Evolutionary conservation across 2,329 filamentous ascomycete genomes (phyloP).

Genomic region (Xylaria multiplex): DNA sequence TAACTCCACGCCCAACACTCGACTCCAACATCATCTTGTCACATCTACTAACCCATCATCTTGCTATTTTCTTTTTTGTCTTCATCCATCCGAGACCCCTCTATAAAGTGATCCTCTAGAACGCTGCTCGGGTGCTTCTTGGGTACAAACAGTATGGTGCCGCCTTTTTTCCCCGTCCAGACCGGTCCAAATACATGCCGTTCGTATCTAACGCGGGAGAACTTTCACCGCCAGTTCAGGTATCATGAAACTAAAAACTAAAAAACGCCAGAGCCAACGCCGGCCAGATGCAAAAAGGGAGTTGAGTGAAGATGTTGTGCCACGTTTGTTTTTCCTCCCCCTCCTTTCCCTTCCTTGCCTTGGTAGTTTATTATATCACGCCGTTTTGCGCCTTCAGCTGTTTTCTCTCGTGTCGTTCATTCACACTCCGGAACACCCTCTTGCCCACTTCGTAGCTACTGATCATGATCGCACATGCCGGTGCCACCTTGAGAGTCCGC

Average conservation of each 20-base stretch:
- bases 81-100: conserved; percentile 24
- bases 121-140: conserved; percentile 7
- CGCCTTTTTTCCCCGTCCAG: conserved; percentile 13
- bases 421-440: conserved; percentile 80
- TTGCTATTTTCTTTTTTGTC: conserved; percentile 26
- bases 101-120: conserved; percentile 31
- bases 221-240: conserved; percentile 38
- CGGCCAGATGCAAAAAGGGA: conserved; percentile 46
- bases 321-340: background rate
- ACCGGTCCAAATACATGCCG: conserved; percentile 23
- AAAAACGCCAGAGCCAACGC: conserved; percentile 42
- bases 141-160: background rate
- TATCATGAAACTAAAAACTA: conserved; percentile 40
- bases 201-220: conserved; percentile 24
- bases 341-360: background rate
- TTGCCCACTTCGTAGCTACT: conserved; percentile 97
- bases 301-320: conserved; percentile 35
- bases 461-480: conserved; percentile 99
- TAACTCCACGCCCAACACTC: background rate
- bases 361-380: conserved; percentile 8
- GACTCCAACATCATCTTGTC: background rate
- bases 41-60: conserved; percentile 3
- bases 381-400: conserved; percentile 32
- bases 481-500: conserved; percentile 91
- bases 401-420: conserved; percentile 59